Evolutionary conservation across 2,329 filamentous ascomycete genomes (phyloP), one percentile per base, ranked within the genome.

Genomic region (Dryadomyces quercus-mongolicae): DNA sequence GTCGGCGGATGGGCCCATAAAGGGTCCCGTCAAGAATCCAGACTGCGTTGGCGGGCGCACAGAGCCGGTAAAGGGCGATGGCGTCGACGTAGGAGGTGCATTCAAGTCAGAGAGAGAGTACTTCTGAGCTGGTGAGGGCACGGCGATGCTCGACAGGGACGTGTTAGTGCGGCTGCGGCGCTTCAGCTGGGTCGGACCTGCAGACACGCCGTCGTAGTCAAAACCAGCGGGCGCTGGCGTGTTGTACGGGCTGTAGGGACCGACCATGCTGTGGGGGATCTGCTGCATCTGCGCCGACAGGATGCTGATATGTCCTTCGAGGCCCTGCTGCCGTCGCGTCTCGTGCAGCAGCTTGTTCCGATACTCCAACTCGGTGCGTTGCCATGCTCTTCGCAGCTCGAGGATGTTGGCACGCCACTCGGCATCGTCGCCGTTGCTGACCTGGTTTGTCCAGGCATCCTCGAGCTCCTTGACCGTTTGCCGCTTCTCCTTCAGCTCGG

Each of bases 401-500:
- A 66, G 66, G 51, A 81, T 75, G 53, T 69, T 71, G 52, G 76
- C 72, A 52, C 73, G 71, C 74, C 72, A 76, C 57, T 74, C 75
- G 15, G 81, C 78, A 42, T 82, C 81, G 48, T 80, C 75, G 54
- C 82, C 75, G n/a, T 73, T 78, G 16, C 77, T 82, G 2, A 80
- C 77, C 13, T 81, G 74, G 54, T 76, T 78, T 66, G 85, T 85
- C 51, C 82, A 72, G 59, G 85, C 79, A 56, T 84, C 81, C 64
- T 93, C 88, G 25, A 90, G 74, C 52, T 83, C 77, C 64, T 88
- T 88, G 59, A 92, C 80, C 59, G 85, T 80, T 22, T 74, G 72
- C n/a, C 81, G 78, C 61, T 85, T 86, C 56, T 86, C 78, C 60
- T 82, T 84, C 31, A 93, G 76, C 58, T 88, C 84, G 9, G 86